Evolutionary conservation across 2,329 filamentous ascomycete genomes (phyloP), one percentile per base, ranked within the genome.

Genomic region (Proliferodiscus dingleyae): DNA sequence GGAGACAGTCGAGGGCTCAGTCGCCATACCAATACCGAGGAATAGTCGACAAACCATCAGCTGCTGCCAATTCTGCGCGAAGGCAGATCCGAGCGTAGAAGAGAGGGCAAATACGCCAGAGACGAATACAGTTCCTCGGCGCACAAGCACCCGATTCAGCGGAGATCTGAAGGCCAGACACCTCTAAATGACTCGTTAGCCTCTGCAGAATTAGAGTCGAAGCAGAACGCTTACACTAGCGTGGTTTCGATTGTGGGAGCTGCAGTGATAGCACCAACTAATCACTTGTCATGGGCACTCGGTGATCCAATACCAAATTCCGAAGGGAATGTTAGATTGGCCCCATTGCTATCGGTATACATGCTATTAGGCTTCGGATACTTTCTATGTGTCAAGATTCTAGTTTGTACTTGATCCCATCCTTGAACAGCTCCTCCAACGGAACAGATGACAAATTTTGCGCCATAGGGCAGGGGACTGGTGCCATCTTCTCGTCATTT

Each of bases 21-120:
- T 74, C 22, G 86, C 86, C 69, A 90, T 88, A 1, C 84, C 86
- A 37, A 93, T 78, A 8, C 88, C 88, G 15, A 89, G 73, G 23
- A 75, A 68, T 49, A 91, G 75, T 33, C 88, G 80, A 39, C 80
- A 82, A 33, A 78, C 72, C 47, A 93, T 74, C 54, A 89, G 77
- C 58, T 87, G 78, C 61, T 71, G 73, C 85, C 86, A 91, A 0
- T 75, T 81, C 50, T 85, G 78, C 4, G 43, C 81, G 32, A 48
- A 44, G 15, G 41, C 46, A 36, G 46, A 48, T 13, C 46, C 46
- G 19, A 48, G 19, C 13, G 44, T 41, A 8, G 40, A 29, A 34
- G 34, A 43, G 7, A 48, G 79, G 53, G 88, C 81, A 53, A 87
- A 72, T 30, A 76, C 66, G 51, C 82, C 85, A 5, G 81, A 77